Percentiles rank a stretch among this genome's conserved stretches.
Conservation (phyloP, 1,284 basidiomycete species). For the Microbotryum saponariae region DNA sequence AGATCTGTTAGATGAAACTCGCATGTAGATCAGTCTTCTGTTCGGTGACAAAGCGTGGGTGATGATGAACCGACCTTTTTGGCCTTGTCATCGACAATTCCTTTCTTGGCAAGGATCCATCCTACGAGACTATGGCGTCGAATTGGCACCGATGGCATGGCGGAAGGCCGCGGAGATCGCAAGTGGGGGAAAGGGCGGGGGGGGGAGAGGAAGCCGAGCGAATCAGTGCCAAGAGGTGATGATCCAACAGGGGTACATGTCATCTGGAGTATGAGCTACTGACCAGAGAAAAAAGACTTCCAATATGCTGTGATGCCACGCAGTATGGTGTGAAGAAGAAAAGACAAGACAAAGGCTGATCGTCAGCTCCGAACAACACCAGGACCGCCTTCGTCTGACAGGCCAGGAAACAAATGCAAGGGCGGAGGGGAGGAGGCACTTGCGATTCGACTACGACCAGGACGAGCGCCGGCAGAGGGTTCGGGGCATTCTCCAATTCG, state of each 20-base stretch:
- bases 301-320: slow-evolving; percentile 18
- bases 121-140: slow-evolving; percentile 36
- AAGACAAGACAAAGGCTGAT: background rate
- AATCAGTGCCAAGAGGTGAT: background rate
- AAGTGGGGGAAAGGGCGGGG: too few relatives aligned
- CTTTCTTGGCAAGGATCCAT: slow-evolving; percentile 41
- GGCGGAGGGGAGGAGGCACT: background rate
- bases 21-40: background rate
- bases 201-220: background rate
- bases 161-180: too few relatives aligned
- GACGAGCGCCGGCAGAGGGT: slow-evolving; percentile 16
- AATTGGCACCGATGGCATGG: too few relatives aligned
- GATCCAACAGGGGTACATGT: background rate
- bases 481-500: slow-evolving; percentile 2
- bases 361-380: background rate
- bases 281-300: slow-evolving; percentile 32
- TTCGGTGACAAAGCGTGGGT: background rate
- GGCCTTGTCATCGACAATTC: slow-evolving; percentile 43
- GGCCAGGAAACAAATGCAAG: background rate
- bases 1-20: slow-evolving; percentile 8
- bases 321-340: background rate
- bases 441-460: slow-evolving; percentile 23
- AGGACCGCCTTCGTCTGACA: too few relatives aligned
- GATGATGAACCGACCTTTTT: slow-evolving; percentile 34
- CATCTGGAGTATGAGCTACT: background rate